Evolutionary conservation across 1,284 basidiomycete species (phyloP).

Genomic region (Leccinum cinnamomeum): DNA sequence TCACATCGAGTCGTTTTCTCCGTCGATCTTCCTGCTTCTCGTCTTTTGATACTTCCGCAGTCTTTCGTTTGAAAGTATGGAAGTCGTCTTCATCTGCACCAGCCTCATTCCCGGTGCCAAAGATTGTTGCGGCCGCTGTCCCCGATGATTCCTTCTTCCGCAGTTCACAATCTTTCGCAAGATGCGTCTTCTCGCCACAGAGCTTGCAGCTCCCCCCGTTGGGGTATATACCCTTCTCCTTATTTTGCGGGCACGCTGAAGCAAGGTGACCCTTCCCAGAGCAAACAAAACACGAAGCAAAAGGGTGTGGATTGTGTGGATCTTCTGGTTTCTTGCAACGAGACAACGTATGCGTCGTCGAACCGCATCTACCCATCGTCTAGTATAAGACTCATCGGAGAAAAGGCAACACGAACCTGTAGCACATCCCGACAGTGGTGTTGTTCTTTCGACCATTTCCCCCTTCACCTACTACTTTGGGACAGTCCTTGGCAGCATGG

Average conservation of each 20-base stretch:
- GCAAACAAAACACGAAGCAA: constrained; percentile 92
- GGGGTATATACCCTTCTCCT: constrained; percentile 82
- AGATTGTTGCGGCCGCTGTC: constrained; percentile 36
- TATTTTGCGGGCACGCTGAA: constrained; percentile 72
- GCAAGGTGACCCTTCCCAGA: constrained; percentile 42
- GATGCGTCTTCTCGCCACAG: constrained; percentile 81
- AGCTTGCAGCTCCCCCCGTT: constrained; percentile 91
- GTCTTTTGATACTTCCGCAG: constrained; percentile 57
- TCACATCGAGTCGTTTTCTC: constrained; percentile 45
- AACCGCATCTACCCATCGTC: constrained; percentile 69
- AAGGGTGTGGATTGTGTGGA: constrained; percentile 74
- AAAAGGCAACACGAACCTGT: constrained; percentile 55
- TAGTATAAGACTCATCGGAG: constrained; percentile 1
- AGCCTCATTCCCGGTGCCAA: constrained; percentile 54
- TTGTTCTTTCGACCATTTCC: constrained; percentile 34
- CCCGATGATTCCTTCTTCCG: constrained; percentile 53
- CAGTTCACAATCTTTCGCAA: constrained; percentile 81
- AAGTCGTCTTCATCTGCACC: constrained; percentile 95
- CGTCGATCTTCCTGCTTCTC: constrained; percentile 50
- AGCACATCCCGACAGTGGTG: constrained; percentile 71
- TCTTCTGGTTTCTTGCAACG: constrained; percentile 70
- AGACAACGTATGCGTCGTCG: constrained; percentile 75
- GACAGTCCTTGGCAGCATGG: constrained; percentile 84
- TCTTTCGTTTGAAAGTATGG: constrained; percentile 71
- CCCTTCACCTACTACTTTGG: constrained; percentile 44